A percentile compares a stretch with the other conserved stretches of the same genome.
phyloP scores from a whole-genome alignment of 2,329 filamentous ascomycete genomes.

The Aspergillus fijiensis region DNA sequence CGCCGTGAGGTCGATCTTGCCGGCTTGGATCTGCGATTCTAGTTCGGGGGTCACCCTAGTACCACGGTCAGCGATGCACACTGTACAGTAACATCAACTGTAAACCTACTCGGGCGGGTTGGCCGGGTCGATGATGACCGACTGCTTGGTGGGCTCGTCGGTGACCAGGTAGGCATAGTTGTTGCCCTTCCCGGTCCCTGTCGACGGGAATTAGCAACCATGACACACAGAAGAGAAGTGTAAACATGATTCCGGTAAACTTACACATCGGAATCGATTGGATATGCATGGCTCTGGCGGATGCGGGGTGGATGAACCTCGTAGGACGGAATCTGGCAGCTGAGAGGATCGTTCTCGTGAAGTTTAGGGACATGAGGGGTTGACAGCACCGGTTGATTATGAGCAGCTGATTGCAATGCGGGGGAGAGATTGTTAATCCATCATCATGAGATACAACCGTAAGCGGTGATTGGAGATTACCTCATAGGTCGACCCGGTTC shows the following conservation, averaged over 20 bases:
- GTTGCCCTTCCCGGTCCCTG: slow-evolving; percentile 45
- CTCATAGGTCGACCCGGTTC: slow-evolving; percentile 5
- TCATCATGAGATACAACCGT: background rate
- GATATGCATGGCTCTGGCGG: slow-evolving; percentile 48
- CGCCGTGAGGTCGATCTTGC: slow-evolving; percentile 76
- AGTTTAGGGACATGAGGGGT: slow-evolving; percentile 28
- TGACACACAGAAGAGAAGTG: background rate
- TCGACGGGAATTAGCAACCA: background rate
- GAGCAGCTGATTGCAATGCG: slow-evolving; percentile 4
- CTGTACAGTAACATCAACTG: background rate
- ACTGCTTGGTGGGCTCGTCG: slow-evolving; percentile 50
- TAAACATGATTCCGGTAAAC: slow-evolving; percentile 17
- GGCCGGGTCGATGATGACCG: slow-evolving; percentile 53
- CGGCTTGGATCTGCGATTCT: slow-evolving; percentile 68
- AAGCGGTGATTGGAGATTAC: slow-evolving; percentile 14
- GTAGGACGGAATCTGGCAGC: slow-evolving; percentile 14
- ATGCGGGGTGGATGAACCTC: slow-evolving; percentile 4
- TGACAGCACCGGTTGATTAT: background rate
- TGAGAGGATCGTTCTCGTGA: slow-evolving; percentile 26
- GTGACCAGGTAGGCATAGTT: slow-evolving; percentile 55
- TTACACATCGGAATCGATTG: slow-evolving; percentile 56
- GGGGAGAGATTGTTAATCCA: slow-evolving; percentile 8
- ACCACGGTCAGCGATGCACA: background rate
- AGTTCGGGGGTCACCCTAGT: slow-evolving; percentile 63
- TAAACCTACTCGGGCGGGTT: slow-evolving; percentile 50